Conservation (phyloP, 495 filamentous ascomycete species). For the Ramalina peruviana region DNA sequence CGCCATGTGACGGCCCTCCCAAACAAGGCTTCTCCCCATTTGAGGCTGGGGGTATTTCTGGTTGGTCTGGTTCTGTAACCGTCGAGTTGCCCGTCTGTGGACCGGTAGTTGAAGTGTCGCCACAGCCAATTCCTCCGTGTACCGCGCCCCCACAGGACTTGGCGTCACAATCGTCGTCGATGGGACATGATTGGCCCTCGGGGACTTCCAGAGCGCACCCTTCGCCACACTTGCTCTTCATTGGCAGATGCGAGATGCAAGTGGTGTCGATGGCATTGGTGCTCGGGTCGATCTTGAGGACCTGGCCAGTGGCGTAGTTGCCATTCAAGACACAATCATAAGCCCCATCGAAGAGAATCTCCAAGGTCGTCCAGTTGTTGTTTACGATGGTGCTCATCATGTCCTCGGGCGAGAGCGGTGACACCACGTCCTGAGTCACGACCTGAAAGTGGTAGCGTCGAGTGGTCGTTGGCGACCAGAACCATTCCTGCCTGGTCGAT, state of each 20-base stretch:
- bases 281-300: not conserved
- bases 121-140: no score
- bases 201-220: not conserved
- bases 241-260: conserved; percentile 3
- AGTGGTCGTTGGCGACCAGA: conserved; percentile 1
- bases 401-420: not conserved
- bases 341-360: conserved; percentile 6
- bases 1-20: no score
- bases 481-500: not conserved
- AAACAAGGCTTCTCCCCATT: no score
- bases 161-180: no score
- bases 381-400: not conserved
- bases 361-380: not conserved
- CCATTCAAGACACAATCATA: conserved; percentile 4
- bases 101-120: no score
- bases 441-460: not conserved
- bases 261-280: not conserved
- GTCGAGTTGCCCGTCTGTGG: no score
- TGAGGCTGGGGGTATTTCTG: no score
- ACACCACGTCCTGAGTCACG: not conserved
- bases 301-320: not conserved
- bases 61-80: no score
- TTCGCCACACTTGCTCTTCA: not conserved
- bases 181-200: no score
- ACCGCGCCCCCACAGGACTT: no score